Evolutionary conservation across 2,329 filamentous ascomycete genomes (phyloP).

Genomic region (Arthroderma sp.): DNA sequence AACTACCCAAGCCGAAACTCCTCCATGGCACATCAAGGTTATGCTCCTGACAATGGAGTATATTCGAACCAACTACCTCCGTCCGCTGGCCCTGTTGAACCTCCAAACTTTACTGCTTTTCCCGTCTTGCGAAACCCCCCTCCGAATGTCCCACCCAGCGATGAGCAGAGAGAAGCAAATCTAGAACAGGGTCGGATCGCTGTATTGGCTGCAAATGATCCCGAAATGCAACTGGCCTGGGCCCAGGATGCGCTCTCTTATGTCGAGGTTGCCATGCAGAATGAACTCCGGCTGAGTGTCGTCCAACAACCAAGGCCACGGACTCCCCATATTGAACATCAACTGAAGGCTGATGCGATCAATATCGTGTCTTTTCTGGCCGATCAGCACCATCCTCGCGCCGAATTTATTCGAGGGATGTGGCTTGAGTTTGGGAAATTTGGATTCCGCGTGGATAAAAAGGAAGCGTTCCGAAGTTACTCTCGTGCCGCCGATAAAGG

Average conservation of each 20-base stretch:
- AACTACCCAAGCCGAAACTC: conserved; percentile 26
- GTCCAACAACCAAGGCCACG: conserved; percentile 50
- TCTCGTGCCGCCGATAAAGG: conserved; percentile 72
- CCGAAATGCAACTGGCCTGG: conserved; percentile 94
- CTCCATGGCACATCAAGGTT: conserved; percentile 18
- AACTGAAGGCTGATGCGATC: conserved; percentile 73
- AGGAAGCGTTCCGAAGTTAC: conserved; percentile 83
- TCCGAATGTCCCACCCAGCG: conserved; percentile 80
- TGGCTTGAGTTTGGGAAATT: conserved; percentile 99
- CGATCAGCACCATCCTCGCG: conserved; percentile 83
- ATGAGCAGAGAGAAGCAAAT: conserved; percentile 85
- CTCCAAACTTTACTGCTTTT: conserved; percentile 81
- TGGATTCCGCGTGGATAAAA: conserved; percentile 77
- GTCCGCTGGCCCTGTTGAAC: conserved; percentile 31
- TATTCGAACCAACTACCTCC: not conserved
- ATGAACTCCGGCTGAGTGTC: conserved; percentile 53
- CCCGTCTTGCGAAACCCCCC: conserved; percentile 66
- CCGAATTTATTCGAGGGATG: conserved; percentile 86
- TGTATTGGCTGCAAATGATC: conserved; percentile 85
- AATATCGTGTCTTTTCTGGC: conserved; percentile 86
- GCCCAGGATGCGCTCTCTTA: conserved; percentile 83
- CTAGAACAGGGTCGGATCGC: conserved; percentile 70
- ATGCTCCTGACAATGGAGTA: conserved; percentile 1
- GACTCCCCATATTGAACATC: conserved; percentile 79
- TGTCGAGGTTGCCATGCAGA: conserved; percentile 70